Conservation (phyloP, 2,329 filamentous ascomycete species). For the Chrysoporthe puriensis region DNA sequence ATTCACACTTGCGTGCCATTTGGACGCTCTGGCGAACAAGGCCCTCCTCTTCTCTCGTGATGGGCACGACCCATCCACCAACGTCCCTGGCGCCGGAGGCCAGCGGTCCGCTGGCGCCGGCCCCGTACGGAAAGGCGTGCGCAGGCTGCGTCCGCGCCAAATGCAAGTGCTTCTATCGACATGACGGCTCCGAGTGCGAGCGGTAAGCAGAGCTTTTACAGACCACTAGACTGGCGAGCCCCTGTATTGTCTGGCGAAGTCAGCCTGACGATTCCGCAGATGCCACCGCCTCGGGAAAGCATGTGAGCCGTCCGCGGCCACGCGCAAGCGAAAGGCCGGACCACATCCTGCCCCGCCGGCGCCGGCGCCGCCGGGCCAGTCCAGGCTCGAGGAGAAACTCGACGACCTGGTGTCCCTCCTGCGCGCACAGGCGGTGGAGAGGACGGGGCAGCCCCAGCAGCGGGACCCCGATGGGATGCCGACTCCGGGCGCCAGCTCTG, state of each 20-base stretch:
- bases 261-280: background rate
- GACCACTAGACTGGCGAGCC: too few species aligned
- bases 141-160: conserved; percentile 33
- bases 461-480: background rate
- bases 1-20: too few species aligned
- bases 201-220: conserved; percentile 20
- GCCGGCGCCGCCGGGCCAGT: background rate
- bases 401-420: conserved; percentile 16
- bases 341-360: conserved; percentile 1
- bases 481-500: background rate
- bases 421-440: conserved; percentile 8
- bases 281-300: conserved; percentile 34
- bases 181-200: conserved; percentile 31
- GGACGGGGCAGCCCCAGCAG: too few species aligned
- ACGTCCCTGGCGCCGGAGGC: background rate
- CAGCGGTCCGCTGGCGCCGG: conserved; percentile 17
- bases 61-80: background rate
- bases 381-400: conserved; percentile 8
- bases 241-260: background rate
- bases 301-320: conserved; percentile 30
- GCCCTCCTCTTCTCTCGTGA: background rate
- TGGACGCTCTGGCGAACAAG: background rate
- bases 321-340: conserved; percentile 32
- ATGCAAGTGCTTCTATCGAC: conserved; percentile 34
- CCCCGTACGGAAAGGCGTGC: conserved; percentile 34